These are phyloP conservation scores for Ascoidea rubescens DNA, from an alignment of 805 yeast species.

Conservation along the genomic window DNA sequence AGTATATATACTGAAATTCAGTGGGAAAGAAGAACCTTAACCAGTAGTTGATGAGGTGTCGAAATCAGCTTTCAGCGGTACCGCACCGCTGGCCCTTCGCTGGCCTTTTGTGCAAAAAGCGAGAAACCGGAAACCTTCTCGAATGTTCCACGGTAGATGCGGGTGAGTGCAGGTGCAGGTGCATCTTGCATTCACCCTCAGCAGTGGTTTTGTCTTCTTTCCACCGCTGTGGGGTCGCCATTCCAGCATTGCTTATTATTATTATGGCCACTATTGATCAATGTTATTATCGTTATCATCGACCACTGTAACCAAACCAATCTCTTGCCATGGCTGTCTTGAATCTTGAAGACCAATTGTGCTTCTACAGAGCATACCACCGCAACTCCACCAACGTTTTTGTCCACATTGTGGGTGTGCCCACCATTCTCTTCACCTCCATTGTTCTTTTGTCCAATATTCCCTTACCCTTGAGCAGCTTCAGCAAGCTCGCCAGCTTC, in stretches of 20 bases:
- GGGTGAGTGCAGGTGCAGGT: too few relatives aligned
- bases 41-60: too few relatives aligned
- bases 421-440: slow-evolving; percentile 50
- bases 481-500: slow-evolving; percentile 1
- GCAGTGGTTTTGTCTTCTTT: too few relatives aligned
- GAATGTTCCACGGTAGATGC: too few relatives aligned
- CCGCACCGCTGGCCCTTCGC: too few relatives aligned
- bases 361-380: slow-evolving; percentile 46
- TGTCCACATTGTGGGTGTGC: slow-evolving; percentile 73
- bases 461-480: slow-evolving; percentile 11
- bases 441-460: slow-evolving; percentile 21
- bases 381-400: slow-evolving; percentile 44
- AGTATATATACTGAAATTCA: too few relatives aligned
- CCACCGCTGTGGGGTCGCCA: neutral
- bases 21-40: too few relatives aligned
- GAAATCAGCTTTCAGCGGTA: too few relatives aligned
- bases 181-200: too few relatives aligned
- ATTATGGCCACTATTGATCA: too few relatives aligned
- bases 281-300: neutral
- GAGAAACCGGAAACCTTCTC: too few relatives aligned
- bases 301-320: neutral
- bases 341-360: slow-evolving; percentile 35
- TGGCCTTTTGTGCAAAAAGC: too few relatives aligned
- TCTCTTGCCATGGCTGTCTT: slow-evolving; percentile 13
- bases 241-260: neutral